Percentiles rank a stretch among this genome's conserved stretches.
Conservation (phyloP, 1,284 basidiomycete genomes). For the Apiotrichum veenhuisii region DNA sequence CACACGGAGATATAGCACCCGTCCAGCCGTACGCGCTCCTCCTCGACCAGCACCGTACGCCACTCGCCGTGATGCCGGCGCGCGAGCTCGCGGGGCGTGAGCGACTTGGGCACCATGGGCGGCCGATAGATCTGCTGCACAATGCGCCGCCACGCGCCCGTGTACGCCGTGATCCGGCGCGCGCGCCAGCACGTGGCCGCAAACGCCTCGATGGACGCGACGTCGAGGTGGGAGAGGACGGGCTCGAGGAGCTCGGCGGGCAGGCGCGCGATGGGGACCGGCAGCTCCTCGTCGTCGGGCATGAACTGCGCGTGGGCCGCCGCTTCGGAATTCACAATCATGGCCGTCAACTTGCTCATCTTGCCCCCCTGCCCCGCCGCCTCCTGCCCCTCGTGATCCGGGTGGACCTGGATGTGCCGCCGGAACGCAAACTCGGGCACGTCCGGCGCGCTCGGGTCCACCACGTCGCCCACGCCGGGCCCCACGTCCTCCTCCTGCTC, state of each 20-base stretch:
- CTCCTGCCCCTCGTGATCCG: conserved; percentile 37
- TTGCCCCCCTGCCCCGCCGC: background rate
- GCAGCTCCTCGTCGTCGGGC: conserved; percentile 63
- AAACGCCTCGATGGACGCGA: conserved; percentile 69
- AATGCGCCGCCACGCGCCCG: conserved; percentile 60
- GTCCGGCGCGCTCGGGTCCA: conserved; percentile 30
- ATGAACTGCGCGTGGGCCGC: conserved; percentile 52
- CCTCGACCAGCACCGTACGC: conserved; percentile 71
- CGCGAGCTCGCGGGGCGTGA: conserved; percentile 48
- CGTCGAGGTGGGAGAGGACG: conserved; percentile 59
- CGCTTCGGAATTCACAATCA: conserved; percentile 1
- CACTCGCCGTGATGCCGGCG: conserved; percentile 61
- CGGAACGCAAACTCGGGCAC: conserved; percentile 43
- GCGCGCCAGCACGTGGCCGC: conserved; percentile 67
- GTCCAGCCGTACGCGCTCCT: conserved; percentile 75
- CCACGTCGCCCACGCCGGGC: conserved; percentile 23
- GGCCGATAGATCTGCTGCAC: conserved; percentile 62
- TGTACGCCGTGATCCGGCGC: conserved; percentile 63
- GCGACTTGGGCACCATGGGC: conserved; percentile 51
- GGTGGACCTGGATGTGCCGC: conserved; percentile 41
- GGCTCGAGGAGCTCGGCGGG: conserved; percentile 72
- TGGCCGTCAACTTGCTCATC: background rate
- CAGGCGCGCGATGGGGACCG: conserved; percentile 58
- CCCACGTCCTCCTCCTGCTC: conserved; percentile 1
- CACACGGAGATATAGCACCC: conserved; percentile 87